Evolutionary conservation across 345 rosid species (phyloP), one percentile per base, ranked within the genome.

Genomic region (Kernera saxatilis): DNA sequence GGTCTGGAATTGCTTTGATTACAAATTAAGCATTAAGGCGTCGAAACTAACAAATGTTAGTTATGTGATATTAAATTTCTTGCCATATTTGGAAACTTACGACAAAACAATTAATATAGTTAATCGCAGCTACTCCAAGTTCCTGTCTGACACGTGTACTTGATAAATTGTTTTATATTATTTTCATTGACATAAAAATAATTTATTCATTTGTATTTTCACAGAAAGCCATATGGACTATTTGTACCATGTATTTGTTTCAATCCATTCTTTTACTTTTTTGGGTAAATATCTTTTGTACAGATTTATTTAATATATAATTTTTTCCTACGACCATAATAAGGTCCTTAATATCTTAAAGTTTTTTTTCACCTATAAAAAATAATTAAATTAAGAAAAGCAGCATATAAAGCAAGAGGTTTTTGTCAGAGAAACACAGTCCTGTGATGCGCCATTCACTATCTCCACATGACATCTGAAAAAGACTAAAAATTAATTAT

Each of bases 121-220:
- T 18, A 75, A 69, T 69, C 59, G 29, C 79, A 66, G 71, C 66
- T 46, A 69, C 67, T 70, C 61, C 35, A 52, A 63, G 60, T 40
- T 69, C 67, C 71, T 76, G 72, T 76, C 75, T 76, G 79, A 76
- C 79, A 70, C 75, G 66, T 64, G 79, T 70, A 56, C 54, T 62
- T 53, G 4, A 18, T 5, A 26, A 22, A 3, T 48, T 15, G 3
- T 65, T 37, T 17, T 43, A 2, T 40, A 37, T 9, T 19, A 15
- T 29, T 29, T 67, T 50, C 4, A 15, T 50, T 17, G 35, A 27
- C 32, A 45, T 5, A 64, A 18, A 52, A 17, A 33, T 48, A 64
- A 10, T 11, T 17, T 33, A 56, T 56, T 25, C 40, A 9, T 36
- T 62, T 22, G 40, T 68, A 27, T 5, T 76, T 54, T 53, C 21